These are phyloP conservation scores for Metschnikowia borealis DNA, from an alignment of 805 yeast species.

Conservation along the genomic window DNA sequence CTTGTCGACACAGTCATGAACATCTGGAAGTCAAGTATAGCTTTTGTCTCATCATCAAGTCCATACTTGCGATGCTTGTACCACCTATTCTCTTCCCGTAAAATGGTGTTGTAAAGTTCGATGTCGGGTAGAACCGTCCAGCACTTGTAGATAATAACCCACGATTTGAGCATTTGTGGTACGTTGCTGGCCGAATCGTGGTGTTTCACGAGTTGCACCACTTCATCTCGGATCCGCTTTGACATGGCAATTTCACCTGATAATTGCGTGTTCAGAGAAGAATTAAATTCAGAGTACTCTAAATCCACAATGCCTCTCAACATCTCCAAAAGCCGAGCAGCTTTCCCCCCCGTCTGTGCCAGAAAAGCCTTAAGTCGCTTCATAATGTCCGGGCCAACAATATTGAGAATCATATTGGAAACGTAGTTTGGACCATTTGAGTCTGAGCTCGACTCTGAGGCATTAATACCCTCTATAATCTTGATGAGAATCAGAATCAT, in stretches of 20 bases:
- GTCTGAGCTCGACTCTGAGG: constrained; percentile 5
- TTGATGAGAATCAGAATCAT: constrained; percentile 13
- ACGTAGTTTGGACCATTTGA: constrained; percentile 11
- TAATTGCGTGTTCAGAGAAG: too few relatives aligned
- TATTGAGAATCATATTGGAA: constrained; percentile 13
- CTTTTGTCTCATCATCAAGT: constrained; percentile 12
- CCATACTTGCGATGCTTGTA: constrained; percentile 1
- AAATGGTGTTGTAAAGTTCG: constrained; percentile 1
- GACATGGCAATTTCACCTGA: background rate
- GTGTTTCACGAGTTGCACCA: background rate
- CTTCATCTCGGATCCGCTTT: constrained; percentile 6
- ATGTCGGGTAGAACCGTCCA: constrained; percentile 4
- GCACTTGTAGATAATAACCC: constrained; percentile 6
- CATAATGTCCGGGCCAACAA: constrained; percentile 11
- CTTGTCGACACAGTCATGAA: constrained; percentile 8
- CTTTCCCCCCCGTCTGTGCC: constrained; percentile 2
- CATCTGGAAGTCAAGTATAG: constrained; percentile 10
- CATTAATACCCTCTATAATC: constrained; percentile 13
- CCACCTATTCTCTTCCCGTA: constrained; percentile 8
- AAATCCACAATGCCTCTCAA: constrained; percentile 6
- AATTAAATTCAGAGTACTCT: constrained; percentile 8
- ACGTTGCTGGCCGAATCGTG: background rate
- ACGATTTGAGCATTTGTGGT: constrained; percentile 2
- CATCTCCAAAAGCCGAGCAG: constrained; percentile 5
- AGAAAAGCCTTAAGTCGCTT: constrained; percentile 2